Percentiles rank a stretch among this genome's conserved stretches.
Conservation (phyloP, 176 grass and related monocot genomes). For the Phoenix dactylifera region DNA sequence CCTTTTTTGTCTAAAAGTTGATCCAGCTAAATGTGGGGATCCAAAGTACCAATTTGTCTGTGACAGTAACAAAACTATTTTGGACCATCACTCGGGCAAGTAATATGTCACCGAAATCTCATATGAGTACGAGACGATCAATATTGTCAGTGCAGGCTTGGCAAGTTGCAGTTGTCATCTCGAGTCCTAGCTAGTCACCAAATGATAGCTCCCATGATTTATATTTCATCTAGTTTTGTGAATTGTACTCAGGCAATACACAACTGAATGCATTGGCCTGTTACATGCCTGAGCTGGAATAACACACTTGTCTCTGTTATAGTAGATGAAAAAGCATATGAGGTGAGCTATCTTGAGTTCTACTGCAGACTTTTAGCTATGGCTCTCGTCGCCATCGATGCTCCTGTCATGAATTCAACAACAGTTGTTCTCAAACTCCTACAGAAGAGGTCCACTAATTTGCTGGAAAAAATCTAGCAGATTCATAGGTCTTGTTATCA, state of each 20-base stretch:
- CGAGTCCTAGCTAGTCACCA: no score
- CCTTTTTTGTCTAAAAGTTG: constrained; percentile 22
- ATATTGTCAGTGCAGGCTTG: background rate
- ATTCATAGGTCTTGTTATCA: no score
- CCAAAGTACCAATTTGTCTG: constrained; percentile 17
- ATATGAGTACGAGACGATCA: background rate
- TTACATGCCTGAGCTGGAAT: constrained; percentile 10
- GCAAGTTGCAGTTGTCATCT: background rate
- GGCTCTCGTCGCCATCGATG: no score
- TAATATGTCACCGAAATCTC: constrained; percentile 26
- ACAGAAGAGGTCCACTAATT: no score
- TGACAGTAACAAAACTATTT: constrained; percentile 4
- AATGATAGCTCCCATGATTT: no score
- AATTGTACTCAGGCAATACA: constrained; percentile 10
- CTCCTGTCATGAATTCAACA: no score
- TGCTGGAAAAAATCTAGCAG: no score
- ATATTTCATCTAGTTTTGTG: constrained; percentile 5
- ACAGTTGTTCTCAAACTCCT: no score
- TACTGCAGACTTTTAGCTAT: background rate
- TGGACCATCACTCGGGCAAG: constrained; percentile 10
- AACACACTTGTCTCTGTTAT: constrained; percentile 27
- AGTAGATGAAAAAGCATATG: rapidly evolving
- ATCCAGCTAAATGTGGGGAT: constrained; percentile 25
- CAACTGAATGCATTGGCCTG: background rate
- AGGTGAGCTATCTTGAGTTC: background rate